These are phyloP conservation scores for Chaetomidium leptoderma DNA, from an alignment of 495 filamentous ascomycete species.

Conservation along the genomic window DNA sequence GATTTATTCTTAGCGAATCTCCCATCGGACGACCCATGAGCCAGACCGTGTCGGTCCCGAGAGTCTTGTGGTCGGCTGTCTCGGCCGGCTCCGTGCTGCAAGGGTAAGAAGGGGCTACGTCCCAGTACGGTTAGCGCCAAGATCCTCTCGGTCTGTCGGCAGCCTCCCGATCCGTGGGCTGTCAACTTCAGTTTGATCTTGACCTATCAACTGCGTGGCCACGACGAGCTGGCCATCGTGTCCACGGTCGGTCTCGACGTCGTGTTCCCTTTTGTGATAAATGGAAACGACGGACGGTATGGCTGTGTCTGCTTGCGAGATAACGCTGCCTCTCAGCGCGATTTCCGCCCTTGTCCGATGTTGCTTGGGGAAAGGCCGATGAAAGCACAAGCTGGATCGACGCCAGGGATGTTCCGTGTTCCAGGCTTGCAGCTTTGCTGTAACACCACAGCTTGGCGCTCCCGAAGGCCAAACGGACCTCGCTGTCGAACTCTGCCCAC, in stretches of 20 bases:
- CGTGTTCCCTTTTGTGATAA: too few species aligned
- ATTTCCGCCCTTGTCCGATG: background rate
- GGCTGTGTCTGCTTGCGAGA: too few species aligned
- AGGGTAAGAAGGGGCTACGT: background rate
- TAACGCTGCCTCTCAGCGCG: too few species aligned
- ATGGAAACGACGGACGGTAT: too few species aligned
- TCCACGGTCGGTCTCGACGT: too few species aligned
- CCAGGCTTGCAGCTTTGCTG: background rate
- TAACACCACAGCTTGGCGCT: constrained; percentile 4
- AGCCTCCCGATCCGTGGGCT: background rate
- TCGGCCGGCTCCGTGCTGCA: background rate
- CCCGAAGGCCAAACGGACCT: background rate
- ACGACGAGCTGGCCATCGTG: too few species aligned
- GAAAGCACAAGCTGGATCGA: background rate
- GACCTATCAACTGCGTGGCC: background rate
- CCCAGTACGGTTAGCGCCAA: background rate
- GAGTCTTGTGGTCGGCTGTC: background rate
- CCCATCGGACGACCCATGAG: too few species aligned
- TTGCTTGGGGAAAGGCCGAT: background rate
- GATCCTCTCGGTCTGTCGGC: background rate
- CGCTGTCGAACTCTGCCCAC: too few species aligned
- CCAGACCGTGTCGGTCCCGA: constrained; percentile 1
- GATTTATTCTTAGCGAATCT: too few species aligned
- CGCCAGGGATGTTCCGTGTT: background rate
- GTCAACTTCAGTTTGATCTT: background rate